These are phyloP conservation scores for Anaeromyces robustus DNA, from an alignment of 192 early-diverging fungal species.

Conservation along the genomic window DNA sequence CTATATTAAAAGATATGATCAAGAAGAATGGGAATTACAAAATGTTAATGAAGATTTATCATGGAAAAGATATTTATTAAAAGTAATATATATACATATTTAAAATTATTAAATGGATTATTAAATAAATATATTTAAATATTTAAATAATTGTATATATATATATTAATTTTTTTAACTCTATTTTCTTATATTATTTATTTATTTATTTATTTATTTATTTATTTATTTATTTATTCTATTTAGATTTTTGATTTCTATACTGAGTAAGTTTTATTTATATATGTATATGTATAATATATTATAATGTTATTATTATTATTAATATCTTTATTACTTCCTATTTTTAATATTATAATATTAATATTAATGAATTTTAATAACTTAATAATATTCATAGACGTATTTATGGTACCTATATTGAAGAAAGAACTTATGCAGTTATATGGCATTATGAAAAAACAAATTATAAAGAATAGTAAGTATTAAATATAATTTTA, in stretches of 20 bases:
- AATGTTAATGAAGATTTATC: not conserved
- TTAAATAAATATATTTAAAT: not conserved
- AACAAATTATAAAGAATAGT: constrained; percentile 19
- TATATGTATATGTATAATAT: not conserved
- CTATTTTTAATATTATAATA: no score
- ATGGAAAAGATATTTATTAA: not conserved
- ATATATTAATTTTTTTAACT: constrained; percentile 3
- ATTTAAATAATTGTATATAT: not conserved
- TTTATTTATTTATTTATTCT: constrained; percentile 40
- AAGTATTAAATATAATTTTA: not conserved
- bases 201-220: constrained; percentile 55
- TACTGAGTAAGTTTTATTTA: constrained; percentile 30
- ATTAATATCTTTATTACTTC: no score
- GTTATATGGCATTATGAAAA: constrained; percentile 58
- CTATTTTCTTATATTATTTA: constrained; percentile 32
- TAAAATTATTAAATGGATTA: no score
- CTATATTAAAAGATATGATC: not conserved
- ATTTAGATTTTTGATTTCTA: constrained; percentile 71
- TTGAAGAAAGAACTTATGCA: constrained; percentile 57
- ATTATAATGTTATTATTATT: not conserved
- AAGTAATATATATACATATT: not conserved
- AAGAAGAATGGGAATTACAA: not conserved
- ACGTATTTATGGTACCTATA: constrained; percentile 59
- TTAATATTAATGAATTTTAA: not conserved
- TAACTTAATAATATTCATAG: constrained; percentile 7